Base-by-base conservation (phyloP, 1,284 basidiomycete genomes). In the Volvariella surrecta region DNA sequence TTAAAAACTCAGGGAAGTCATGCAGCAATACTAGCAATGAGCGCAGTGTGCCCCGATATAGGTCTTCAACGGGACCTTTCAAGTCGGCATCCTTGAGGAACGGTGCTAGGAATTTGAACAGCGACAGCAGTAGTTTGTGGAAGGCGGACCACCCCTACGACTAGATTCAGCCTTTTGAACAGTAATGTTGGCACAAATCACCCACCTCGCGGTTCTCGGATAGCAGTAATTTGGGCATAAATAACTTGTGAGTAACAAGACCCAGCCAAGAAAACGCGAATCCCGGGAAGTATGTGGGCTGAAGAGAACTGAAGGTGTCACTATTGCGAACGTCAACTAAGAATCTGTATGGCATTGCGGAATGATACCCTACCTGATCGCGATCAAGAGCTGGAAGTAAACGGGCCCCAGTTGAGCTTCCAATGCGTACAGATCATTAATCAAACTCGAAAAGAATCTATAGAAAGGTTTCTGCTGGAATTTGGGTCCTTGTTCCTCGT, bases 401-500 rank as follows among this genome's bases (percentile, higher is more conserved):
- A 90, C 90, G 9, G 81, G 69, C 2, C 89, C 90, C 10, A 98
- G 73, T 55, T 82, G 82, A 16, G 74, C 68, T 63, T 96, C 92
- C 52, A 97, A 83, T 13, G 79, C 64, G 52, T 91, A 82, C 37
- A 99, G 66, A 59, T 99, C 96, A 54, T 89, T 93, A 57, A 99
- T 72, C 50, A 99, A 75, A 60, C 90, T 96, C 11, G 93, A 98
- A 70, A 99, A 99, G 70, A 99, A 95, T 46, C 96, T 80, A 70
- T 95, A 95, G 74, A 98, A 99, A 1, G 96, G 95, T 63, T 97
- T 94, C 65, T 97, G 94, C 60, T 95, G 89, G 73, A 99, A 99
- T 42, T 79, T 73, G 1, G 79, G 68, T 2, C 90, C 92, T 58
- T 92, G 84, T 56, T 97, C 92, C 63, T 99, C 92, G 58, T 99